Evolutionary conservation across 1,139 yeast species (phyloP), one percentile per base, ranked within the genome.

Genomic region (Neolecta irregularis): DNA sequence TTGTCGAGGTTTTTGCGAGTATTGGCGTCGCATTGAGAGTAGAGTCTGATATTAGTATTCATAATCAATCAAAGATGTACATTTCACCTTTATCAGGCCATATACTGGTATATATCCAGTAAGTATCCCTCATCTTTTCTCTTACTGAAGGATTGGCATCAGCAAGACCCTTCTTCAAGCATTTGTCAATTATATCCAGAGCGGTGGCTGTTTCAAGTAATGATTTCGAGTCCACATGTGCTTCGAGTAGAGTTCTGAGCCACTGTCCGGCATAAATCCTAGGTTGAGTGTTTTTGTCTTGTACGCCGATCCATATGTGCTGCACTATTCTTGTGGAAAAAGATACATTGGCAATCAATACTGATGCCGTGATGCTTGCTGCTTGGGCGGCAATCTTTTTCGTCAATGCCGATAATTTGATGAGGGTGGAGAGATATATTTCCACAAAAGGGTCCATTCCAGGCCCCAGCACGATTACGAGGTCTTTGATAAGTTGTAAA

Each of bases 91-190:
- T 44, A 7, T 50, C 49, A 1, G 74, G 69, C 56, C 65, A 70
- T 2, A 60, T 46, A 28, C 62, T 61, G 45, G 65, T 64, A 42
- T 70, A 67, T 15, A 69, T 61, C 94, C 94, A 83, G 49, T 68
- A 85, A 0, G 83, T 65, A 6, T 62, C 61, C 49, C 93, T 67
- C 57, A 78, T 79, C 0, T 71, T 62, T 47, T 73, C 92, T 42
- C 95, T 65, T 0, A 80, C 95, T 0, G 65, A 61, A 0, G 91
- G 83, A 41, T 78, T 77, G 0, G 93, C 80, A 54, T 88, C 96
- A 1, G 69, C 56, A 2, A 88, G 58, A 23, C 91, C 73, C 47
- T 69, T 74, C 4, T 57, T 46, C 2, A 83, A 51, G 44, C 73
- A 60, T 38, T 63, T 69, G 26, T 64, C 71, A 2, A 74, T 56